phyloP scores from a whole-genome alignment of 2,329 filamentous ascomycete genomes.

The Arthrocladium fulminans region DNA sequence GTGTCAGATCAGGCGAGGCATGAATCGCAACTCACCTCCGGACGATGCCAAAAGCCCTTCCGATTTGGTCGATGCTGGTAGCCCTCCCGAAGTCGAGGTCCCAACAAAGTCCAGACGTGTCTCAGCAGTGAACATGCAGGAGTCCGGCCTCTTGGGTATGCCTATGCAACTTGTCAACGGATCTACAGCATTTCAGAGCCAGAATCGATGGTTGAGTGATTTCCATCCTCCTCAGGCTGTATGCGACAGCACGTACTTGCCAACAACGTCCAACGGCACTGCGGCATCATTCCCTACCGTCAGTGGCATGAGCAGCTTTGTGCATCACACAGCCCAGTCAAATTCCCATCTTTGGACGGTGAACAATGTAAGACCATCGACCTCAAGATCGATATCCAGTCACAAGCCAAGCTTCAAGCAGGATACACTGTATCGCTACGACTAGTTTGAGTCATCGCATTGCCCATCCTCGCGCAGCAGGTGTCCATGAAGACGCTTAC shows the following conservation, averaged over 20 bases:
- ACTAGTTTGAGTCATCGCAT: neutral
- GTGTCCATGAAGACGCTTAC: neutral
- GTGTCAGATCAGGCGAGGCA: constrained; percentile 39
- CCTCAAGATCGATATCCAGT: neutral
- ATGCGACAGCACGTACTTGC: constrained; percentile 1
- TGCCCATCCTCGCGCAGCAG: neutral
- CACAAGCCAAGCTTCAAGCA: constrained; percentile 4
- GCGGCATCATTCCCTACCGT: neutral
- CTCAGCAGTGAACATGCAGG: constrained; percentile 9
- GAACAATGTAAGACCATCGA: neutral
- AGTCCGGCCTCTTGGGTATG: constrained; percentile 7
- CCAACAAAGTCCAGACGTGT: constrained; percentile 10
- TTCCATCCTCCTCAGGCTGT: constrained; percentile 13
- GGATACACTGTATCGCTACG: constrained; percentile 6
- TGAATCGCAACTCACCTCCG: constrained; percentile 21
- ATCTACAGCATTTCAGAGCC: constrained; percentile 17
- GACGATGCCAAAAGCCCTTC: constrained; percentile 15
- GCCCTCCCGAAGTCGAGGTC: constrained; percentile 7
- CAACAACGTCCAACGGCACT: neutral
- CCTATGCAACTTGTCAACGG: constrained; percentile 17
- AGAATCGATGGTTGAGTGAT: constrained; percentile 22
- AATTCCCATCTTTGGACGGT: neutral
- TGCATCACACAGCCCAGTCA: neutral
- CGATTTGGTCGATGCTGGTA: constrained; percentile 10
- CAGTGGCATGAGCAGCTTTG: neutral